Conservation (phyloP, 2,329 filamentous ascomycete species). For the Microsporum audouinii region DNA sequence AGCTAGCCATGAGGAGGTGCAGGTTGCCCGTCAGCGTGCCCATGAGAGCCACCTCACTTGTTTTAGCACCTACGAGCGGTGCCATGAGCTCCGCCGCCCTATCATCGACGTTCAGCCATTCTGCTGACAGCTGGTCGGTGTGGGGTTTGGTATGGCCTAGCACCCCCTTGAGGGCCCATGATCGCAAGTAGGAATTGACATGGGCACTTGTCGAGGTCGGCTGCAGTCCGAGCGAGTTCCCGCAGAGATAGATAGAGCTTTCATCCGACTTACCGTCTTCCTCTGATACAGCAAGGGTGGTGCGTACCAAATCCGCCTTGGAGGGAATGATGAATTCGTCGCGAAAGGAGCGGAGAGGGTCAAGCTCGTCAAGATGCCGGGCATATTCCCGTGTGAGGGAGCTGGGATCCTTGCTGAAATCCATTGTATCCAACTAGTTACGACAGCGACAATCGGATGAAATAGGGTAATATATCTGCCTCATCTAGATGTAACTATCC, state of each 20-base stretch:
- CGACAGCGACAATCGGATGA: not conserved
- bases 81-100: constrained; percentile 59
- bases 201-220: constrained; percentile 56
- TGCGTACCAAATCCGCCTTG: constrained; percentile 57
- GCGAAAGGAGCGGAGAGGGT: constrained; percentile 51
- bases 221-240: constrained; percentile 80
- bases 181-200: constrained; percentile 61
- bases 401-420: constrained; percentile 2
- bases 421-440: not conserved
- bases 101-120: constrained; percentile 71
- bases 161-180: constrained; percentile 76
- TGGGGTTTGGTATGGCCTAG: constrained; percentile 68
- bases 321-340: constrained; percentile 68
- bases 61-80: constrained; percentile 60
- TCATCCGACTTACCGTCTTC: constrained; percentile 18
- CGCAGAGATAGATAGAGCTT: constrained; percentile 66
- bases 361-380: constrained; percentile 46
- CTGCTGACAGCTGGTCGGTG: constrained; percentile 53
- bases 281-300: constrained; percentile 37
- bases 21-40: constrained; percentile 73
- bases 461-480: not conserved
- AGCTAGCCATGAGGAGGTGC: constrained; percentile 72
- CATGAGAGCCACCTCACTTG: constrained; percentile 74
- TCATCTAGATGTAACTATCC: not conserved
- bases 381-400: constrained; percentile 31